Base-by-base conservation (phyloP, 345 rosid genomes). In the Erysimum cheiranthoides region DNA sequence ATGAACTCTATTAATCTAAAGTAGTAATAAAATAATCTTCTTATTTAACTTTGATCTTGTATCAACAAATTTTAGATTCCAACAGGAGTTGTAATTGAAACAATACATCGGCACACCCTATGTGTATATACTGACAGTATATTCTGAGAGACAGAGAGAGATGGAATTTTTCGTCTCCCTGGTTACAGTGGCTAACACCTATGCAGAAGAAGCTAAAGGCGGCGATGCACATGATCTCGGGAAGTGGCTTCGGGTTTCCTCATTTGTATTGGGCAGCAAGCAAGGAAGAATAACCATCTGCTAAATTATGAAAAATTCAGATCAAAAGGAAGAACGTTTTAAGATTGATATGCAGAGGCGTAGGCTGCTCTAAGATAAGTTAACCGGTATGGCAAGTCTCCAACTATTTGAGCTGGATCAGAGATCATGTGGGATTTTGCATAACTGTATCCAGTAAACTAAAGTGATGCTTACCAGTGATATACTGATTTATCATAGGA, bases 401-500 rank as follows among this genome's bases (percentile, higher is more conserved):
- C 1, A 21, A 21, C 1, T 21, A 21, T 21, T 21, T 21, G 25
- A 21, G 25, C 1, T 21, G 25, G 25, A 21, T 21, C 25, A 21
- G 25, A 21, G 25, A 21, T 21, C 25, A 21, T 21, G 25, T 1
- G n/a, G n/a, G n/a, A n/a, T n/a, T n/a, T n/a, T n/a, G n/a, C n/a
- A n/a, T n/a, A n/a, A n/a, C n/a, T n/a, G n/a, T n/a, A n/a, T n/a
- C n/a, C n/a, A n/a, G n/a, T n/a, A n/a, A n/a, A n/a, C n/a, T n/a
- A n/a, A 21, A 16, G 25, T 17, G n/a, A n/a, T n/a, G 52, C 51
- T 36, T 78, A 78, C 81, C 73, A 34, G 42, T 58, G 32, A 71
- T 16, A 13, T 2, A 35, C 7, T 13, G 16, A 2, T 45, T 50
- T 14, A 30, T 90, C 83, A 91, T 18, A 87, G 90, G 74, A 82